phyloP scores from a whole-genome alignment of 164 flowering plant species.

The Echeveria elegans region DNA sequence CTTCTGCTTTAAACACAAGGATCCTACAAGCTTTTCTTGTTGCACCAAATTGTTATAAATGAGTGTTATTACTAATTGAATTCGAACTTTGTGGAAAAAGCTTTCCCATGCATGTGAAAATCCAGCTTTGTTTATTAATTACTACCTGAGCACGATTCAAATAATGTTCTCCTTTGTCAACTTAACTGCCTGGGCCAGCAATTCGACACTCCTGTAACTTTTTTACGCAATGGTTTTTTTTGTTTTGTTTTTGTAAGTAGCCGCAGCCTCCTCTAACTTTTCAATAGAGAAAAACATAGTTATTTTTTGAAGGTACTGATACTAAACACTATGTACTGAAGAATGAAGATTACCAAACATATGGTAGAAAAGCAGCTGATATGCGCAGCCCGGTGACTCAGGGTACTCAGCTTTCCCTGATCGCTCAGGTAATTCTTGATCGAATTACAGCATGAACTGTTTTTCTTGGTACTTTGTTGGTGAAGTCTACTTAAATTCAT shows the following conservation, averaged over 20 bases:
- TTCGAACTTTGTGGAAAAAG: constrained; percentile 1
- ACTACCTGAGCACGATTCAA: not conserved
- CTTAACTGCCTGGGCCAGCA: not conserved
- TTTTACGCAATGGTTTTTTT: not conserved
- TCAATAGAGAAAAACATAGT: not conserved
- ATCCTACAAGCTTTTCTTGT: not conserved
- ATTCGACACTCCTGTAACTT: not conserved
- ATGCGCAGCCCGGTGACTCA: not conserved
- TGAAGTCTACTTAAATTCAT: not conserved
- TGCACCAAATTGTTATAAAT: not conserved
- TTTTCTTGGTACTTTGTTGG: not conserved
- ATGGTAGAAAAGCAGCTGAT: not conserved
- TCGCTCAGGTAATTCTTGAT: not conserved
- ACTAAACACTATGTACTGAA: not conserved
- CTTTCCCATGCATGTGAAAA: not conserved
- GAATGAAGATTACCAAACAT: not conserved
- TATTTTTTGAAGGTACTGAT: not conserved
- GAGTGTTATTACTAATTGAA: not conserved
- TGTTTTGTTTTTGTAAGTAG: not conserved
- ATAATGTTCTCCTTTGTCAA: not conserved
- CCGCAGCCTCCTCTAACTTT: not conserved
- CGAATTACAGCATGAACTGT: not conserved
- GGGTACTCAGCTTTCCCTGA: not conserved
- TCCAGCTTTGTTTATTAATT: not conserved
- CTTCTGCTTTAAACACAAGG: not conserved